phyloP scores from a whole-genome alignment of 2,329 filamentous ascomycete species.

The Seiridium unicorne region DNA sequence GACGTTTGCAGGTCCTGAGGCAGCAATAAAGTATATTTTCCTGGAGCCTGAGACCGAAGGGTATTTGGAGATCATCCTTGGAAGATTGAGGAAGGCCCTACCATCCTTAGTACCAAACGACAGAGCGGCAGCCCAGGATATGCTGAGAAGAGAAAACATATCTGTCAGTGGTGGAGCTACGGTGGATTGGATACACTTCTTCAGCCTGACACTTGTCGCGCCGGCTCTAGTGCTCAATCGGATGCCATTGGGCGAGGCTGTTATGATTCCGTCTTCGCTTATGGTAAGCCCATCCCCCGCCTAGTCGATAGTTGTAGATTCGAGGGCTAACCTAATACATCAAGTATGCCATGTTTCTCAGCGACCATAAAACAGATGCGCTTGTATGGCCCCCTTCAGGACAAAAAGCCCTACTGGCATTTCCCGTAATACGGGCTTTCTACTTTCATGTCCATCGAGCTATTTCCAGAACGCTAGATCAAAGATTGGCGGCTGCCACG shows the following conservation, averaged over 20 bases:
- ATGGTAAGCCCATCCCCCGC: slow-evolving; percentile 19
- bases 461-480: slow-evolving; percentile 46
- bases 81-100: neutral
- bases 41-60: slow-evolving; percentile 2
- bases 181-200: slow-evolving; percentile 20
- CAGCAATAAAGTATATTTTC: slow-evolving; percentile 16
- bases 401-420: slow-evolving; percentile 45
- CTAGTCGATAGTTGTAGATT: neutral
- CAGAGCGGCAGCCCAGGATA: neutral
- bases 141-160: neutral
- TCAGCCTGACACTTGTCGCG: slow-evolving; percentile 61
- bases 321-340: slow-evolving; percentile 2
- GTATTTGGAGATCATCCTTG: slow-evolving; percentile 1
- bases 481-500: slow-evolving; percentile 38
- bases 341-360: slow-evolving; percentile 47
- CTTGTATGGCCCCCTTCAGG: slow-evolving; percentile 54
- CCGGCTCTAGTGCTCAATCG: slow-evolving; percentile 67
- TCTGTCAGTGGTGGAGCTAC: slow-evolving; percentile 4
- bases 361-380: slow-evolving; percentile 42
- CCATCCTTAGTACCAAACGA: slow-evolving; percentile 6
- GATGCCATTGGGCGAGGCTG: slow-evolving; percentile 56
- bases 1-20: slow-evolving; percentile 50
- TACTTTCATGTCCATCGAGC: slow-evolving; percentile 45
- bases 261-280: slow-evolving; percentile 30
- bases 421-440: slow-evolving; percentile 41